Conservation (phyloP, 805 yeast genomes). For the Pichia ethanolica region DNA sequence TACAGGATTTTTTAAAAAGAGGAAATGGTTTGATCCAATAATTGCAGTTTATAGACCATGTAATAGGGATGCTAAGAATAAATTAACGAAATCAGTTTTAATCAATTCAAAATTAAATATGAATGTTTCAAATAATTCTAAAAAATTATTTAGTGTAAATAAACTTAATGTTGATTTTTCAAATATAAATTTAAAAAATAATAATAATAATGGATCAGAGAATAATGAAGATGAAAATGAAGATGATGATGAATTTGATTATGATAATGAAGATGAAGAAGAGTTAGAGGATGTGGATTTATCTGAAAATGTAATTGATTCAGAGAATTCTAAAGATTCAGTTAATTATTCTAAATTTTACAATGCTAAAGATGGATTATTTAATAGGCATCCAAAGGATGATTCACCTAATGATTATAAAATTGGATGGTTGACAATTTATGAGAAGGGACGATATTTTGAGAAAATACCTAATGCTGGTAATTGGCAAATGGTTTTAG, state of each 20-base stretch:
- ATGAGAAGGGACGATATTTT: constrained; percentile 35
- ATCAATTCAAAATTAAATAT: constrained; percentile 9
- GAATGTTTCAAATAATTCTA: background rate
- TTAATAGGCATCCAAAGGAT: constrained; percentile 42
- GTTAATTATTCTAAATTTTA: constrained; percentile 22
- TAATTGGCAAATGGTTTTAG: constrained; percentile 48
- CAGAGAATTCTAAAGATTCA: background rate
- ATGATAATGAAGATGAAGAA: constrained; percentile 13
- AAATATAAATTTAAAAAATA: background rate
- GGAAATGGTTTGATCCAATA: constrained; percentile 23
- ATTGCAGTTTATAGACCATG: constrained; percentile 26
- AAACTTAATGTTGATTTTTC: constrained; percentile 10
- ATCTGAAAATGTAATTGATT: constrained; percentile 5
- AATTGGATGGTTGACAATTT: constrained; percentile 59
- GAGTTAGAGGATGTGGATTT: constrained; percentile 1
- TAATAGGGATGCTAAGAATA: constrained; percentile 22
- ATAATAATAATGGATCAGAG: background rate
- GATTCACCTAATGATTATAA: constrained; percentile 55
- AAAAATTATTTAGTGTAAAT: constrained; percentile 7
- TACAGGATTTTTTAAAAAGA: constrained; percentile 9
- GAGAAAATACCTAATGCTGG: constrained; percentile 34
- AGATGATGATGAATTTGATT: constrained; percentile 14
- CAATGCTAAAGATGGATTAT: constrained; percentile 50
- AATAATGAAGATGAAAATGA: constrained; percentile 7
- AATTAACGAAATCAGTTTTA: constrained; percentile 22